Evolutionary conservation across 495 filamentous ascomycete species (phyloP).

Genomic region (Neohortaea acidophila): DNA sequence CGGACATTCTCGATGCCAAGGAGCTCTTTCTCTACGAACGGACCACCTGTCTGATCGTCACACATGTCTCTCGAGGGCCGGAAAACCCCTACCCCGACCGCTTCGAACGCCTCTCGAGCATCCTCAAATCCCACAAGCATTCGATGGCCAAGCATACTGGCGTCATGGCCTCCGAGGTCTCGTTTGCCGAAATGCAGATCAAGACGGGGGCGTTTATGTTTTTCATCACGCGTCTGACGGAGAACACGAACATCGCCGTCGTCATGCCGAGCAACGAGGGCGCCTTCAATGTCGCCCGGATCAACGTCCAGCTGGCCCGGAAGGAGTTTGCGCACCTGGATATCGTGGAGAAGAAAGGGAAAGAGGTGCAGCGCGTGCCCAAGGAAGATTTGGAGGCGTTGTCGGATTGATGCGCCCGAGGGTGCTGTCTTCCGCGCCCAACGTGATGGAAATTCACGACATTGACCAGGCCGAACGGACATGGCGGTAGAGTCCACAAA

Average conservation of each 20-base stretch:
- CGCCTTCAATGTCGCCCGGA: conserved; percentile 69
- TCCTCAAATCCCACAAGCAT: conserved; percentile 95
- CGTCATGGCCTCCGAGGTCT: conserved; percentile 29
- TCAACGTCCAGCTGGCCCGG: conserved; percentile 76
- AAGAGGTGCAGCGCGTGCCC: conserved; percentile 1
- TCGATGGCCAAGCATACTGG: conserved; percentile 39
- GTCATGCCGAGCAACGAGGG: conserved; percentile 78
- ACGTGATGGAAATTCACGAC: too few species aligned
- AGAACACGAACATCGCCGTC: conserved; percentile 89
- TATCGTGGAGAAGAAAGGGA: conserved; percentile 19
- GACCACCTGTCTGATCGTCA: conserved; percentile 88
- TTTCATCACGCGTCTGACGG: conserved; percentile 83
- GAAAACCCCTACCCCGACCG: conserved; percentile 87
- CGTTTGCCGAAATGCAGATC: conserved; percentile 51
- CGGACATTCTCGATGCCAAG: conserved; percentile 71
- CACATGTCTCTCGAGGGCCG: conserved; percentile 55
- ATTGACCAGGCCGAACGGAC: too few species aligned
- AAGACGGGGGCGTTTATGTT: conserved; percentile 67
- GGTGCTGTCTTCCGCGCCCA: too few species aligned
- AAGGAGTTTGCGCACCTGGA: conserved; percentile 51
- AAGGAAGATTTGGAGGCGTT: not conserved
- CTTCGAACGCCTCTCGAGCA: conserved; percentile 86
- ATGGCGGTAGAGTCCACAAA: too few species aligned
- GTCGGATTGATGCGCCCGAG: too few species aligned
- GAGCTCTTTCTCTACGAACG: conserved; percentile 93